phyloP scores from a whole-genome alignment of 495 filamentous ascomycete genomes.

The Chaetomidium leptoderma region DNA sequence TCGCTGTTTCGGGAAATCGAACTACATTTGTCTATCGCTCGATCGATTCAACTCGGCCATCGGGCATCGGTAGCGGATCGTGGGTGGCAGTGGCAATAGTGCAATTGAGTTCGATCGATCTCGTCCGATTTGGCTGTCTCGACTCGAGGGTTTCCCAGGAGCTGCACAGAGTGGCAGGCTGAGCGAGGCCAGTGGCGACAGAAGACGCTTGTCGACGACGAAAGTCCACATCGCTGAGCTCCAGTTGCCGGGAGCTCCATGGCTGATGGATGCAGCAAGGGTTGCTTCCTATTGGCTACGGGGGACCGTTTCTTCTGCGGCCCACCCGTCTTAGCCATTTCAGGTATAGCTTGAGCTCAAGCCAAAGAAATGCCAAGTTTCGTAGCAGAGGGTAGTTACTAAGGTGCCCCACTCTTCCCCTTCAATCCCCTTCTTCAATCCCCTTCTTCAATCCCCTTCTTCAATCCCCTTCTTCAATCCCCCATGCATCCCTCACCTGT shows the following conservation, averaged over 20 bases:
- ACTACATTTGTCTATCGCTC: constrained; percentile 6
- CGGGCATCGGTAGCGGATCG: background rate
- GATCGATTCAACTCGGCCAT: constrained; percentile 17
- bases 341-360: too few species aligned
- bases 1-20: constrained; percentile 13
- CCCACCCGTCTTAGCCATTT: background rate
- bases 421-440: too few species aligned
- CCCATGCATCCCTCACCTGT: too few species aligned
- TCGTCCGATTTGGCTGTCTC: background rate
- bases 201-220: background rate
- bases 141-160: background rate
- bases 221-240: background rate
- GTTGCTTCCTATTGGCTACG: constrained; percentile 3
- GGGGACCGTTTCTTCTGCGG: background rate
- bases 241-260: constrained; percentile 11
- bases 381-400: too few species aligned
- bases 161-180: background rate
- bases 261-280: background rate
- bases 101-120: constrained; percentile 3
- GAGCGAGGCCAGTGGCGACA: background rate
- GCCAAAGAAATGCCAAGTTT: too few species aligned
- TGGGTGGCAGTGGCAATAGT: constrained; percentile 1
- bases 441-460: too few species aligned
- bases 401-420: too few species aligned
- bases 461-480: too few species aligned